Percentiles rank a stretch among this genome's conserved stretches.
Evolutionary conservation across 768 basidiomycete species (phyloP).

Genomic region (Gyrodon lividus): DNA sequence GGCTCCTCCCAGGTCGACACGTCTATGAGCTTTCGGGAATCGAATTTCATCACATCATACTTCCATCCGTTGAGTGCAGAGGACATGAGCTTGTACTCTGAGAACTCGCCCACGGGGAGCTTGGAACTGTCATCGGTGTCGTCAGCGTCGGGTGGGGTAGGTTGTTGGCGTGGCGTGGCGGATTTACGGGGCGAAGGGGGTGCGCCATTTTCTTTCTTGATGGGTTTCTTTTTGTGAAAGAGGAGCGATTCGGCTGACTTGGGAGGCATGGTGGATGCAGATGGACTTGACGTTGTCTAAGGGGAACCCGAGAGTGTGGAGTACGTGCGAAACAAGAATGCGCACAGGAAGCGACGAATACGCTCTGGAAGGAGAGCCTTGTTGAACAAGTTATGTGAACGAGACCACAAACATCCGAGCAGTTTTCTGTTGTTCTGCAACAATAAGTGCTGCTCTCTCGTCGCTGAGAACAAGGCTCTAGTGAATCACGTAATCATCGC

Average conservation of each 20-base stretch:
- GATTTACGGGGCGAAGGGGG: slow-evolving; percentile 37
- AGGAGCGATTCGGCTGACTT: slow-evolving; percentile 49
- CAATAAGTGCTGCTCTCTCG: neutral
- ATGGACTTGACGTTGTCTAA: neutral
- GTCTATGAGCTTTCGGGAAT: slow-evolving; percentile 70
- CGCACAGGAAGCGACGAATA: neutral
- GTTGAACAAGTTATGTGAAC: neutral
- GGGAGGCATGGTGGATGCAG: slow-evolving; percentile 21
- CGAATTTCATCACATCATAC: slow-evolving; percentile 92
- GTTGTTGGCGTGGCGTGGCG: slow-evolving; percentile 38
- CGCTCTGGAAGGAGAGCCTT: no score
- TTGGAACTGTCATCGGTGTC: slow-evolving; percentile 51
- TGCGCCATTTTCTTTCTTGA: slow-evolving; percentile 24
- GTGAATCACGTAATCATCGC: slow-evolving; percentile 29
- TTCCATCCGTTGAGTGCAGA: slow-evolving; percentile 84
- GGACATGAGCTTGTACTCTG: slow-evolving; percentile 78
- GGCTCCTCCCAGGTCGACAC: slow-evolving; percentile 67
- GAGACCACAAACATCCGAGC: slow-evolving; percentile 3
- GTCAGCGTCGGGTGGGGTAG: slow-evolving; percentile 39
- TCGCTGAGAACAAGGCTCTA: slow-evolving; percentile 6
- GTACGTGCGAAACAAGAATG: neutral
- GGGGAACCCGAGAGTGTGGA: neutral
- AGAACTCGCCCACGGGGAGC: slow-evolving; percentile 66
- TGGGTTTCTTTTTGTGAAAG: slow-evolving; percentile 63
- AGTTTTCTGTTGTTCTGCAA: neutral